Percentiles rank a stretch among this genome's conserved stretches.
Conservation (phyloP, 2,329 filamentous ascomycete species). For the Bipolaris cookei region DNA sequence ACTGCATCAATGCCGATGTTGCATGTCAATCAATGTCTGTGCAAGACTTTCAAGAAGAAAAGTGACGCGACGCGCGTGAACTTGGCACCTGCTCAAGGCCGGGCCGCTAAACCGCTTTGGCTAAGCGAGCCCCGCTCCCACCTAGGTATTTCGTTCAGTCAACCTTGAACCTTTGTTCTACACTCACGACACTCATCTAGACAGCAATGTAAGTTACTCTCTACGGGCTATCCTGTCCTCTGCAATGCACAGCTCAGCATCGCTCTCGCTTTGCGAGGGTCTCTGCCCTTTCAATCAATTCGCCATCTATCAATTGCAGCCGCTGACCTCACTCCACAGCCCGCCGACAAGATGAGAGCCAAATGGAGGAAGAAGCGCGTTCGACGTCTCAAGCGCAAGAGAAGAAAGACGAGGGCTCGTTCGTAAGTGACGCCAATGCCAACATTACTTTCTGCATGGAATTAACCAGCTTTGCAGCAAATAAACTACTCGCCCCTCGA, state of each 20-base stretch:
- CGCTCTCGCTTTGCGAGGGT: constrained; percentile 11
- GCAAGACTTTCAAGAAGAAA: constrained; percentile 4
- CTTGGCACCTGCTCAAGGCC: constrained; percentile 10
- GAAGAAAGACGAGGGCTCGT: constrained; percentile 99
- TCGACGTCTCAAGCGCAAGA: constrained; percentile 98
- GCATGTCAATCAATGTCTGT: neutral
- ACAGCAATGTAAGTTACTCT: constrained; percentile 50
- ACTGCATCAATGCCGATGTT: neutral
- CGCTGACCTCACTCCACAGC: constrained; percentile 41
- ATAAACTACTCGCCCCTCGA: constrained; percentile 57
- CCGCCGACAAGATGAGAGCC: constrained; percentile 74
- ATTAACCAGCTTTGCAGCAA: constrained; percentile 47
- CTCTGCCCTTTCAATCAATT: constrained; percentile 11
- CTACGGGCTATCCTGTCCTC: constrained; percentile 6
- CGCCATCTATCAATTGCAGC: constrained; percentile 21
- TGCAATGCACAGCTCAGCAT: constrained; percentile 35
- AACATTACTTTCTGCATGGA: neutral
- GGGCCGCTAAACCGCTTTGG: constrained; percentile 6
- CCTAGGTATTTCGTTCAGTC: constrained; percentile 21
- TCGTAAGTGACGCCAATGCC: constrained; percentile 68
- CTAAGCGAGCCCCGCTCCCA: constrained; percentile 39
- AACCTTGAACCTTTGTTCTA: constrained; percentile 41
- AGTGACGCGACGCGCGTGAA: constrained; percentile 22
- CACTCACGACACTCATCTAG: constrained; percentile 53
- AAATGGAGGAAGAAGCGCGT: constrained; percentile 99